Base-by-base conservation (phyloP, 371 early-diverging fungal genomes). In the Lichtheimia hyalospora region DNA sequence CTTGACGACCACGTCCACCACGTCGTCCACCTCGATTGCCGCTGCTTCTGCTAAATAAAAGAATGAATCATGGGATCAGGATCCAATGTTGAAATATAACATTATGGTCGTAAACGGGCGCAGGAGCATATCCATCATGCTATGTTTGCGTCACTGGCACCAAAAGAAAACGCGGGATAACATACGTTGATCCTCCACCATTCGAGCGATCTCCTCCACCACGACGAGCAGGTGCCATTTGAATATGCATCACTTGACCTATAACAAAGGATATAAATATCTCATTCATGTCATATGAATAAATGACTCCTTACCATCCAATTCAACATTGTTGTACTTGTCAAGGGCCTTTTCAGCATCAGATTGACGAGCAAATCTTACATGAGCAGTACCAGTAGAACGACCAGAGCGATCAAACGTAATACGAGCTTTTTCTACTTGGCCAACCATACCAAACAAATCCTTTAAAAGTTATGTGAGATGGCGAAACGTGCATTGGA, bases 371-470 rank as follows among this genome's bases (percentile, higher is more conserved):
- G 48, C 34, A 56, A 71, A 80, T 52, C 49, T 61, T 10, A 80
- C 54, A 18, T 52, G 57, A 10, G 75, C 81, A 21, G 49, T 44
- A 49, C 81, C 81, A 1, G 71, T 80, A 2, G 81, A 80, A 13
- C 81, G 67, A 20, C 81, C 81, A 2, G 77, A 73, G 3, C 57
- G 61, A 65, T 80, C 81, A 62, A 70, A 77, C 2, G 54, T 49
- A 14, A 76, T 57, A n/a, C 62, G 54, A 5, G 74, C 66, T 16
- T 60, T 73, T 42, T 64, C 54, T 1, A 74, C 71, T 25, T 65
- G 63, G 10, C 72, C 76, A n/a, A 79, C 72, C 39, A 70, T 66
- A 28, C 62, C 60, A 44, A 79, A 79, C 15, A 79, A 58, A 43
- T 79, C 76, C 65, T 67, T 28, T 28, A 51, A 13, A 41, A 2